Conservation (phyloP, 2,329 filamentous ascomycete genomes). For the Ophiostoma angusticollis region DNA sequence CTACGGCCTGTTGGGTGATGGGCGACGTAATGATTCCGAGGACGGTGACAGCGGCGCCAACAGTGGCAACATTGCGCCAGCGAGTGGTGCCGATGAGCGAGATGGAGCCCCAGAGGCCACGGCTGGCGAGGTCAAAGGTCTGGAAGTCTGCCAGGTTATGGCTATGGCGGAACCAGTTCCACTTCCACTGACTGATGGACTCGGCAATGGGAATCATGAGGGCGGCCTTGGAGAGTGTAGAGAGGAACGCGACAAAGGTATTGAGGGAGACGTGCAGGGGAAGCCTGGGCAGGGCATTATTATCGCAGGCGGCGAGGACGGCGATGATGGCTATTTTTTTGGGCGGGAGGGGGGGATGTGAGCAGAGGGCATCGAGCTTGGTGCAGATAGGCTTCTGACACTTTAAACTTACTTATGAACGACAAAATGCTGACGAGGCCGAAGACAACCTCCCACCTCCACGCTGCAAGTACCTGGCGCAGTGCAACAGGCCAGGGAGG, state of each 20-base stretch:
- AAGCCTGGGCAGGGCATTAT: slow-evolving; percentile 12
- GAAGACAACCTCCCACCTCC: no score
- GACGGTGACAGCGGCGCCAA: slow-evolving; percentile 16
- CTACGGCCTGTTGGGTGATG: no score
- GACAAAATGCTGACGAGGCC: no score
- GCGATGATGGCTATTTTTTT: no score
- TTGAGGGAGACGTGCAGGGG: slow-evolving; percentile 18
- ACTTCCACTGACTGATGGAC: slow-evolving; percentile 21
- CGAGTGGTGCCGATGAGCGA: slow-evolving; percentile 15
- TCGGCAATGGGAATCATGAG: slow-evolving; percentile 17
- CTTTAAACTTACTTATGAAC: no score
- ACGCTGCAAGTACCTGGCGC: no score
- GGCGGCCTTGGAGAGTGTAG: slow-evolving; percentile 17
- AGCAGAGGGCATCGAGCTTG: no score
- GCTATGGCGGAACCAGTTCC: slow-evolving; percentile 20
- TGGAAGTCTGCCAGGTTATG: slow-evolving; percentile 18
- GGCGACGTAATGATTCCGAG: no score
- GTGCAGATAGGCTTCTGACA: no score
- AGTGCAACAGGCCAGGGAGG: no score
- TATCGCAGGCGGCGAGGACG: not conserved
- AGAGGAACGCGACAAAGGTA: slow-evolving; percentile 19
- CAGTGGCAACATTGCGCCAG: slow-evolving; percentile 16
- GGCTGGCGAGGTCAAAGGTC: slow-evolving; percentile 18
- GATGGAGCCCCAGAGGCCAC: slow-evolving; percentile 14
- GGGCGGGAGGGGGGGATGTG: no score